Evolutionary conservation across 1,284 basidiomycete species (phyloP), one percentile per base, ranked within the genome.

Genomic region (Melampsora americana): DNA sequence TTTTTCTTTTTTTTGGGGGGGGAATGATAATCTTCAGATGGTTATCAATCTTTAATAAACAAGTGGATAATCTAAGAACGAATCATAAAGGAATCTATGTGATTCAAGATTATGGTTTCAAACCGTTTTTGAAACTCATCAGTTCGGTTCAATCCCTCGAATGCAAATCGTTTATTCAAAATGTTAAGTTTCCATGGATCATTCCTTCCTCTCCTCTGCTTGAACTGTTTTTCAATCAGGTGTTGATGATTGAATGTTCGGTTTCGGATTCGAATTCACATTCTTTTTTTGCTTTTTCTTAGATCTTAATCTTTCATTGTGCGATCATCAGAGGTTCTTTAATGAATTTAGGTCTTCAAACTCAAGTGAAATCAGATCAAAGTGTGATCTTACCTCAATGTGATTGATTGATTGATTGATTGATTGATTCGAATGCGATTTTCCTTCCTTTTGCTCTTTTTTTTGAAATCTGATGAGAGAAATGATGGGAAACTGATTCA

Each of bases 11-110:
- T 32, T 30, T 68, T 5, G 46, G 59, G 59, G 35, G 39, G 42
- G 35, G 35, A 20, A 28, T 26, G n/a, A 23, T 4, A n/a, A 66
- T 42, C 59, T 56, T 14, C 26, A 76, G 73, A 30, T 76, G 73
- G 73, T 67, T 60, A 32, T 66, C 73, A 20, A 68, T 76, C 56
- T 76, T 68, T 48, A 76, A 69, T 44, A 76, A 76, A 69, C 73
- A 76, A 65, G 73, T 59, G 7, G 73, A 76, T 35, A 76, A 76
- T 48, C 66, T 76, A 20, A 20, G 73, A 30, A 76, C 73, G 14
- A 76, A 76, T 32, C 73, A 76, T 60, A 23, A 59, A 56, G 73
- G 73, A 28, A 56, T 69, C 50, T 76, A 69, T 48, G 73, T 76
- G 12, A 62, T 76, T 28, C 73, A 76, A 76, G 73, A 76, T 44